Base-by-base conservation (phyloP, 1,139 yeast species). In the Nadsonia commutata region DNA sequence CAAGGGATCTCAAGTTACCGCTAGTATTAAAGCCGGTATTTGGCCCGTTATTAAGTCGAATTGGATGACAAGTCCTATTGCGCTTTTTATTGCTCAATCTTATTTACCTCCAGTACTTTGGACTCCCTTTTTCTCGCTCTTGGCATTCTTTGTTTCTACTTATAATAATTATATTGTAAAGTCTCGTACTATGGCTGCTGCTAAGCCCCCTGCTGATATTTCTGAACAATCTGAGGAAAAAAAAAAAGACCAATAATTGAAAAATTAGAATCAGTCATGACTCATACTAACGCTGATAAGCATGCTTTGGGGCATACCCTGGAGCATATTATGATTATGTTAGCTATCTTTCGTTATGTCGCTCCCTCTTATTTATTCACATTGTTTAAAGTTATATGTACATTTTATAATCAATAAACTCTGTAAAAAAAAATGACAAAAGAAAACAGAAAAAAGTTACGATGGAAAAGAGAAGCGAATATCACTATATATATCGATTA, bases 61-160 rank as follows among this genome's bases (percentile, higher is more conserved):
- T 11, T 73, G 83, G 68, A 56, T 75, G 38, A 72, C 85, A 6
- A 76, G 83, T 31, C 78, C 82, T 11, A 54, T 76, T 17, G 72
- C 80, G 5, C 62, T 82, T 56, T 65, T 76, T 1, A 52, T 80
- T 44, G 94, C 95, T n/a, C 95, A 85, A 58, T 75, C 69, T 46
- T 80, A 72, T 56, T 58, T 85, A 27, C 72, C 75, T 17, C 85
- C 85, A 13, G 78, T 79, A 50, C 71, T 80, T 40, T 85, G 95
- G 95, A 85, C 83, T 7, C 84, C 84, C 2, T 82, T 82, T 63
- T 83, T 83, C 65, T 78, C 78, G 49, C 56, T 80, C 48, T 78
- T 84, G 38, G 82, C 78, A 53, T 84, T 84, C 55, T 58, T 80
- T 36, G 64, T 85, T 50, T 86, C 90, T 17, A 83, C 94, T 3